Conservation (phyloP, 1,284 basidiomycete species). For the Austroboletus sp. region DNA sequence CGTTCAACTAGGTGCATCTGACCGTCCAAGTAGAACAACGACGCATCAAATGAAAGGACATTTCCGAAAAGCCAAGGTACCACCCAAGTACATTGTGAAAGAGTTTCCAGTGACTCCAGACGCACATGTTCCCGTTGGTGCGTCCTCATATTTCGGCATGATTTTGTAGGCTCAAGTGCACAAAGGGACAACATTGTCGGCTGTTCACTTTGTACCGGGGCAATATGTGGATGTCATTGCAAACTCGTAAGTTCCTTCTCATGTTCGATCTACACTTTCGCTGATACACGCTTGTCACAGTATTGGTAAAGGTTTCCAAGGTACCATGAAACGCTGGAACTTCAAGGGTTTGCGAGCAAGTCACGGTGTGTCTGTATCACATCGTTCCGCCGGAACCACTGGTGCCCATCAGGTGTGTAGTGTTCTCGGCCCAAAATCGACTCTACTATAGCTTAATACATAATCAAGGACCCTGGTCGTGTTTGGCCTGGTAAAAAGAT, state of each 20-base stretch:
- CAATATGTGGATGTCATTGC: conserved; percentile 93
- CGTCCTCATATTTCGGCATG: conserved; percentile 2
- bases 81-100: conserved; percentile 81
- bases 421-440: conserved; percentile 1
- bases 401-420: conserved; percentile 83
- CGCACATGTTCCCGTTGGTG: conserved; percentile 84
- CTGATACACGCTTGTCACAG: conserved; percentile 38
- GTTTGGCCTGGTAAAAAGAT: conserved; percentile 97
- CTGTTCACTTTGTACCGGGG: conserved; percentile 94
- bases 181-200: conserved; percentile 80
- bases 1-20: conserved; percentile 78
- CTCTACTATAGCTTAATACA: conserved; percentile 13
- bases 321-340: conserved; percentile 94
- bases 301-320: conserved; percentile 95
- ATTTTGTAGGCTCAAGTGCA: not conserved
- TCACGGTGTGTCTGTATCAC: conserved; percentile 94
- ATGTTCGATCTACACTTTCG: not conserved
- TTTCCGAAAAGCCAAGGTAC: conserved; percentile 74
- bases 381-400: conserved; percentile 88
- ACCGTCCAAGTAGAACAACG: conserved; percentile 61
- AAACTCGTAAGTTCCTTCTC: conserved; percentile 62
- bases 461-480: conserved; percentile 79
- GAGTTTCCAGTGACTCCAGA: conserved; percentile 89
- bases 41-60: conserved; percentile 79
- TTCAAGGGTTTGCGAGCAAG: conserved; percentile 89